A percentile compares a stretch with the other conserved stretches of the same genome.
Evolutionary conservation across 305 asterid species (phyloP).

Genomic region (Salvia sclarea): DNA sequence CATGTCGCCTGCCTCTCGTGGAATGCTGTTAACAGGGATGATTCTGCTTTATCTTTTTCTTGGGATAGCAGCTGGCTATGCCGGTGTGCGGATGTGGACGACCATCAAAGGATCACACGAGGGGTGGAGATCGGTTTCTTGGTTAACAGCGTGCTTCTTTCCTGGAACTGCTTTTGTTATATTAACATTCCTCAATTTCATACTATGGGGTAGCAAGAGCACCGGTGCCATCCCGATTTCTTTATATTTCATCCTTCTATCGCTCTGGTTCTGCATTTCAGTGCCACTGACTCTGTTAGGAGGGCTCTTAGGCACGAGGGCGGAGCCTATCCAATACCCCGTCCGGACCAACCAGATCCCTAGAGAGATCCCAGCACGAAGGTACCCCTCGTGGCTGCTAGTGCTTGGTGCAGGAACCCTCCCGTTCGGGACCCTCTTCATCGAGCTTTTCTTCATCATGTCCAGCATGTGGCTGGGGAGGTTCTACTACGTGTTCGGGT

Average conservation of each 20-base stretch:
- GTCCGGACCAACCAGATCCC: conserved; percentile 61
- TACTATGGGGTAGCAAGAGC: conserved; percentile 59
- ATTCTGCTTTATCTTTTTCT: conserved; percentile 53
- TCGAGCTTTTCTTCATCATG: conserved; percentile 60
- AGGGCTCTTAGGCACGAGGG: conserved; percentile 46
- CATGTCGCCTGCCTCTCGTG: conserved; percentile 68
- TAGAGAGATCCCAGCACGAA: conserved; percentile 53
- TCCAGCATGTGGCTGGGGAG: conserved; percentile 68
- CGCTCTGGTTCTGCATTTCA: conserved; percentile 59
- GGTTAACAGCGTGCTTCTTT: conserved; percentile 57
- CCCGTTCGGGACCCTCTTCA: conserved; percentile 62
- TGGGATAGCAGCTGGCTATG: conserved; percentile 57
- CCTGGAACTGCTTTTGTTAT: conserved; percentile 56
- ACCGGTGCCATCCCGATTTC: conserved; percentile 66
- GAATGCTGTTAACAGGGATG: conserved; percentile 62
- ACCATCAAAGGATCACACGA: conserved; percentile 51
- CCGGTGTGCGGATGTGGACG: conserved; percentile 48
- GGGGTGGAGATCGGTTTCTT: conserved; percentile 58
- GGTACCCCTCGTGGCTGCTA: conserved; percentile 57
- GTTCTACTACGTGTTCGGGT: conserved; percentile 58
- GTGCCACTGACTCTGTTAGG: conserved; percentile 63
- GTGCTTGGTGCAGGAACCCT: conserved; percentile 64
- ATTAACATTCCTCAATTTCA: conserved; percentile 49
- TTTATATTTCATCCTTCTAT: conserved; percentile 43
- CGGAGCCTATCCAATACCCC: conserved; percentile 50